Base-by-base conservation (phyloP, 768 basidiomycete species). In the Auricularia cornea region DNA sequence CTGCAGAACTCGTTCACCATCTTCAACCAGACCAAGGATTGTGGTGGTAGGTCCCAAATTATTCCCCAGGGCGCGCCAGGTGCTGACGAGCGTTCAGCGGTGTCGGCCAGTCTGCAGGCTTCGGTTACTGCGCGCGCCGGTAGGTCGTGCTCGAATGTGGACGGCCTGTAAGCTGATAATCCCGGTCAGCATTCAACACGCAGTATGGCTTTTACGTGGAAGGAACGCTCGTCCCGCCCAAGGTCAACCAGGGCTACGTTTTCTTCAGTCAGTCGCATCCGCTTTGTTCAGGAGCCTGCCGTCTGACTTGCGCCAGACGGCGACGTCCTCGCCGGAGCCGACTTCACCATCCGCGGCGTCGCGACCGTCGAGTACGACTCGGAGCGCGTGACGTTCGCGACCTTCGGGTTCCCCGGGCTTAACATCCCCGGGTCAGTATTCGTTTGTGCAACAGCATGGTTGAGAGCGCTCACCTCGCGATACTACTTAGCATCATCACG, bases 371-470 rank as follows among this genome's bases (percentile, higher is more conserved):
- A 23, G 8, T 64, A 38, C 33, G 32, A 64, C 59, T 64, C 63
- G 18, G 31, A 38, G 23, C n/a, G 41, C 14, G 23, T 44, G 16
- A 59, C 28, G 20, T 31, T 64, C 23, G 18, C 40, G 29, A 40
- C 29, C 28, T 38, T 64, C 35, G 63, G 63, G n/a, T 64, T 64
- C 26, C 63, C 63, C 14, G 63, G 63, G 18, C 35, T 64, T 10
- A 10, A 20, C 8, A 26, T 57, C 20, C 54, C 54, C 6, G 54
- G 54, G 44, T 48, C 6, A 10, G 44, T 23, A 23, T 48, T 23
- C 20, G 5, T 23, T 48, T 38, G n/a, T n/a, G n/a, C n/a, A n/a
- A n/a, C n/a, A 8, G 8, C 8, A 8, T 40, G 38, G 8, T 18
- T 18, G 38, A 40, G 18, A 40, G 38, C 38, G 38, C 8, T 40